Evolutionary conservation across 2,329 filamentous ascomycete genomes (phyloP), one percentile per base, ranked within the genome.

Genomic region (Penicillium hesseltinei): DNA sequence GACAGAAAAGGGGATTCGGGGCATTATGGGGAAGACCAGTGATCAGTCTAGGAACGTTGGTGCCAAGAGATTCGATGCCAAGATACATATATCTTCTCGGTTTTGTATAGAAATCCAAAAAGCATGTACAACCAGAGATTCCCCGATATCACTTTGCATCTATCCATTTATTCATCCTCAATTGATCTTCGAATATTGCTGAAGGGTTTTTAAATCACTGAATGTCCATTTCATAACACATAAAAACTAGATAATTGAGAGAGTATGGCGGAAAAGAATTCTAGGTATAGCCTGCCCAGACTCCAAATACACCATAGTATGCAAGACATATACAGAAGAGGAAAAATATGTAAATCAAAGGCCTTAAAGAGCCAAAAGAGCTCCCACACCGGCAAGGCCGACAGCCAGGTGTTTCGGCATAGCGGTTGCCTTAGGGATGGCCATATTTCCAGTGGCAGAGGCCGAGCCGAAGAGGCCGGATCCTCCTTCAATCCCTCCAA

Each of bases 1-100:
- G n/a, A 73, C 57, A 10, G 63, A 58, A 47, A 69, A 72, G 13
- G 73, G 56, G 44, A 81, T 66, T 40, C 78, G 76, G 53, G 78
- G 77, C 78, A 80, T 80, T 50, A n/a, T 39, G 50, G 31, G 17
- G 17, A 19, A 39, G 9, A 44, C 21, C 27, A 21, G 21, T 27
- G 17, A 7, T 38, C 11, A 35, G 19, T 29, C n/a, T 1, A 19
- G 31, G 33, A 36, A 43, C 21, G n/a, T 42, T 39, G 5, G 39
- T 25, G 54, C 54, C 54, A 56, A 56, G 54, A 49, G 43, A 54
- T 42, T 6, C n/a, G 35, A n/a, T 29, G 36, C 23, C 45, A 47
- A 39, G 47, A 49, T 7, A 23, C 23, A 23, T 23, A 23, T 23
- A 23, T 5, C 23, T 23, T 23, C 4, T 23, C 23, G 23, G 23